phyloP scores from a whole-genome alignment of 805 yeast species.

The Lipomyces starkeyi region DNA sequence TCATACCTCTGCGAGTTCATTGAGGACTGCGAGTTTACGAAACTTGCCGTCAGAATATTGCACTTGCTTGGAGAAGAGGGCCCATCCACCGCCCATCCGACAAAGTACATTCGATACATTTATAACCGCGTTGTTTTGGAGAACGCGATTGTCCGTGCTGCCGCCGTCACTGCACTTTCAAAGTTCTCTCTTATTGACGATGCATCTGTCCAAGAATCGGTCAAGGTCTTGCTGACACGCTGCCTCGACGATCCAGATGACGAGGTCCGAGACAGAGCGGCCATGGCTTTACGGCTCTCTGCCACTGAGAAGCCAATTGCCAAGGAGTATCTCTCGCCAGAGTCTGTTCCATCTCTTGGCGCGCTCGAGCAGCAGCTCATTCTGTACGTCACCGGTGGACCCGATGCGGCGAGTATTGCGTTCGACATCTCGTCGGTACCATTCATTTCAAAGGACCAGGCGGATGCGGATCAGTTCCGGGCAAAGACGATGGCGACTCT shows the following conservation, averaged over 20 bases:
- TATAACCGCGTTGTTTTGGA: constrained; percentile 96
- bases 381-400: constrained; percentile 64
- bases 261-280: constrained; percentile 97
- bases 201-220: constrained; percentile 66
- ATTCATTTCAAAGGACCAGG: constrained; percentile 49
- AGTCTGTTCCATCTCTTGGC: constrained; percentile 71
- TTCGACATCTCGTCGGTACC: constrained; percentile 78
- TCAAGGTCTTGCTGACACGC: constrained; percentile 76
- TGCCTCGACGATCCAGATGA: constrained; percentile 90
- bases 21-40: constrained; percentile 97
- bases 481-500: constrained; percentile 56
- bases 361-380: constrained; percentile 80
- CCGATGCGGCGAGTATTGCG: constrained; percentile 54
- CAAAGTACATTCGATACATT: constrained; percentile 91
- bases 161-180: constrained; percentile 91
- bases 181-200: constrained; percentile 86
- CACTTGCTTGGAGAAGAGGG: constrained; percentile 95
- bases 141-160: constrained; percentile 92
- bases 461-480: constrained; percentile 47
- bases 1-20: constrained; percentile 94
- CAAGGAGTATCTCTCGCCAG: constrained; percentile 64
- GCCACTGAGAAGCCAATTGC: constrained; percentile 48
- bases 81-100: constrained; percentile 82
- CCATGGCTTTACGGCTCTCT: constrained; percentile 72
- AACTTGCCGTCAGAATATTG: constrained; percentile 88